Evolutionary conservation across 1,284 basidiomycete genomes (phyloP), one percentile per base, ranked within the genome.

Genomic region (Erythrobasidium hasegawianum): DNA sequence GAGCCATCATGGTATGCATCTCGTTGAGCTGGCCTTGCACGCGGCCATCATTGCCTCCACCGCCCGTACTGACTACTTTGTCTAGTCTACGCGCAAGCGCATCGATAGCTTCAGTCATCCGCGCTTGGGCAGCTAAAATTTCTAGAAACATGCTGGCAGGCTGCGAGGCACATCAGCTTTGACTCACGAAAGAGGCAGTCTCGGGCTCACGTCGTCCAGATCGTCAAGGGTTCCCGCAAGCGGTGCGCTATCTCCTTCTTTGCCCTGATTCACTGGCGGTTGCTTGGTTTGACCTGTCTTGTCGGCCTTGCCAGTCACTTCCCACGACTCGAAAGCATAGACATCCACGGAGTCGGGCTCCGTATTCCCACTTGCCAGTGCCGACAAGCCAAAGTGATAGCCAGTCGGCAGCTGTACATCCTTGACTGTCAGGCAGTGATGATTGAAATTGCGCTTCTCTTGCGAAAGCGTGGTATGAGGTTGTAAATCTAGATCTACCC

Each of bases 291-390:
- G 53, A 14, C 55, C 66, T n/a, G 38, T 18, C 22, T 45, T 52
- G 16, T 53, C 67, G 43, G 43, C 52, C 20, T 56, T 55, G 24
- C 62, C 56, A 7, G 57, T 43, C 14, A 68, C 67, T 39, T 68
- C 67, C 67, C 67, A 68, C 18, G 67, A 56, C 22, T 68, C 67
- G 40, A 68, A 64, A 16, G 73, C 73, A 50, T 74, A 75, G 10
- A 76, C 67, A 22, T 76, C 75, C 40, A 76, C 64, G 22, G 62
- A 60, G 49, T 75, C 74, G 14, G 73, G 72, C 56, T 75, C 74
- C 14, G 71, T 70, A 52, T 71, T 71, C 26, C 71, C 73, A 41
- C 69, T 71, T 8, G 74, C 74, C 41, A 76, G 66, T 7, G 68
- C 74, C 4, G 73, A 70, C 22, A 76, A 24, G 20, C 75, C 75